These are phyloP conservation scores for Phaeodactylum tricornutum DNA, from an alignment of 108 stramenopile species.

Conservation along the genomic window DNA sequence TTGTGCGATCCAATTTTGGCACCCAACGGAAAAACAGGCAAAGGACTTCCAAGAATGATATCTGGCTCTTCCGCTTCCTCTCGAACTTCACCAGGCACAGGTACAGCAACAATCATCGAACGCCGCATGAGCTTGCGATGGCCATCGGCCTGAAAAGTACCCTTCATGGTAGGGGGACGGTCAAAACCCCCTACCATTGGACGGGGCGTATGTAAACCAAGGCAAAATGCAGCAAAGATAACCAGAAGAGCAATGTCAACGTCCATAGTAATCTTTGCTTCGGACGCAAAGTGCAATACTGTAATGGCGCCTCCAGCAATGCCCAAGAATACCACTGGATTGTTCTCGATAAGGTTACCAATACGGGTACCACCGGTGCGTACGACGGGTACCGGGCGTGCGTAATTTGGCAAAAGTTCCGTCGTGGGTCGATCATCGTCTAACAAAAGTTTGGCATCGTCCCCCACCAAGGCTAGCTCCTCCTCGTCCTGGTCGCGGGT, in stretches of 20 bases:
- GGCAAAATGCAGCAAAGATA: constrained; percentile 34
- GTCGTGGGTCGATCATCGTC: constrained; percentile 28
- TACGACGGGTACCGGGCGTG: constrained; percentile 19
- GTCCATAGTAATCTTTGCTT: constrained; percentile 25
- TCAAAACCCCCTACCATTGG: constrained; percentile 31
- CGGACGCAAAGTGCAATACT: constrained; percentile 11
- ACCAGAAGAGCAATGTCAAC: constrained; percentile 32
- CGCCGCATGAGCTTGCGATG: constrained; percentile 14
- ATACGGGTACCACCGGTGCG: constrained; percentile 12
- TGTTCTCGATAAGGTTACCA: constrained; percentile 26
- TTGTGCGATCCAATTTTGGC: constrained; percentile 49
- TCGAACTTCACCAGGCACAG: not conserved
- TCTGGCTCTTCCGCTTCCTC: constrained; percentile 8
- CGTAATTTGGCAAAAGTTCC: constrained; percentile 22
- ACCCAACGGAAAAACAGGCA: constrained; percentile 47
- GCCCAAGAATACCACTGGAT: constrained; percentile 22
- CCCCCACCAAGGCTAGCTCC: constrained; percentile 23
- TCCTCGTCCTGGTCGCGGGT: constrained; percentile 17
- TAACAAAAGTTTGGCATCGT: constrained; percentile 21
- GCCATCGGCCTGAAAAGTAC: too few relatives aligned
- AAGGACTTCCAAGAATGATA: constrained; percentile 16
- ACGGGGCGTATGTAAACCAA: constrained; percentile 39
- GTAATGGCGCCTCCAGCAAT: constrained; percentile 5
- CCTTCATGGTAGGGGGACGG: constrained; percentile 11
- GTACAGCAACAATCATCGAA: constrained; percentile 12